These are phyloP conservation scores for Rhipidocladum racemiflorum DNA, from an alignment of 176 grass and related monocot genomes.

Conservation along the genomic window DNA sequence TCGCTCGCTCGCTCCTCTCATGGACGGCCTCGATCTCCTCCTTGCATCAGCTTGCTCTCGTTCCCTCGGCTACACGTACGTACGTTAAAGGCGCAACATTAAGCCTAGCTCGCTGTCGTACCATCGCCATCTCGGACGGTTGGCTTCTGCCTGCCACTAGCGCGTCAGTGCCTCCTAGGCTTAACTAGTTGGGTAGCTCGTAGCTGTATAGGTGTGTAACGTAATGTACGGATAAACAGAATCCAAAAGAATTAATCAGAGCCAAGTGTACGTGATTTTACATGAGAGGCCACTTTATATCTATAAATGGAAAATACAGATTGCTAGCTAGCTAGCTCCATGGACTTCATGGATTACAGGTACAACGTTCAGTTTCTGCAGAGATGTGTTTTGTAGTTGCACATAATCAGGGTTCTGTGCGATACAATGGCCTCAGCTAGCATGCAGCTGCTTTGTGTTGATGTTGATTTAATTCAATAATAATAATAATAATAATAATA, in stretches of 20 bases:
- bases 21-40: neutral
- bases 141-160: conserved; percentile 18
- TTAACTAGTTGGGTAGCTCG: neutral
- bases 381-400: neutral
- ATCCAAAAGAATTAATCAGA: neutral
- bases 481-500: neutral
- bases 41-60: conserved; percentile 12
- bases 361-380: neutral
- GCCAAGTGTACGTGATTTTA: too few species aligned
- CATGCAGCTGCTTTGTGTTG: neutral
- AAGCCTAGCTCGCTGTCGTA: neutral
- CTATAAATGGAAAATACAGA: neutral
- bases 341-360: neutral
- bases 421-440: neutral
- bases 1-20: neutral
- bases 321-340: too few species aligned
- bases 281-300: too few species aligned
- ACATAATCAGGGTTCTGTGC: too few species aligned
- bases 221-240: neutral
- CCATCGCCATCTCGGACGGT: conserved; percentile 43
- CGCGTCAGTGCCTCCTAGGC: neutral
- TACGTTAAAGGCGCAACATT: conserved; percentile 16
- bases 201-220: too few species aligned
- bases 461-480: neutral
- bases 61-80: conserved; percentile 57